phyloP scores from a whole-genome alignment of 345 rosid genomes.

The Salix purpurea region DNA sequence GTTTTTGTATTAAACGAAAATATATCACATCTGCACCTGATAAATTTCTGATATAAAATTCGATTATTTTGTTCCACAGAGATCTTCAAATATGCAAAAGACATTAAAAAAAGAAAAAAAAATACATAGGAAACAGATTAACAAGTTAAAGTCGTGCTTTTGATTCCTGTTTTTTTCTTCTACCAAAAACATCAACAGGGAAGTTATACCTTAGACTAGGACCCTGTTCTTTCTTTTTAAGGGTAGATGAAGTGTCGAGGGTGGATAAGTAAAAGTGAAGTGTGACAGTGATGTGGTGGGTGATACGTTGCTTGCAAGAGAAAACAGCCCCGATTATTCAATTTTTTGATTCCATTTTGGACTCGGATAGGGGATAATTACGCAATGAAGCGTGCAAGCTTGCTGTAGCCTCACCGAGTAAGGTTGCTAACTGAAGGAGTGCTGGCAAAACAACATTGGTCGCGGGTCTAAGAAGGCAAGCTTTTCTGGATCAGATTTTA shows the following conservation, averaged over 20 bases:
- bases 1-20: neutral
- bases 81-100: no score
- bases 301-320: constrained; percentile 49
- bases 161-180: neutral
- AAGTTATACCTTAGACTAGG: neutral
- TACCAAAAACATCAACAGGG: neutral
- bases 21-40: neutral
- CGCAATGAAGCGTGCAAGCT: constrained; percentile 49
- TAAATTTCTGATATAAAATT: no score
- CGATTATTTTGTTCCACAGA: no score
- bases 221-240: neutral
- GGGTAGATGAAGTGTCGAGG: neutral
- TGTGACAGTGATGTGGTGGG: neutral
- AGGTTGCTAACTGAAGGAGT: neutral
- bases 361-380: constrained; percentile 18
- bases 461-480: neutral
- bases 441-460: neutral
- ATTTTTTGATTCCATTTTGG: constrained; percentile 10
- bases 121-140: neutral
- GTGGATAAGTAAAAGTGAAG: neutral
- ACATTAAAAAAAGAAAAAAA: no score
- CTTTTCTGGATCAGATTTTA: neutral
- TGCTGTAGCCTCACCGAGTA: neutral
- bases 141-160: neutral
- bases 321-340: neutral